phyloP scores from a whole-genome alignment of 1,284 basidiomycete species.

The Sphaerobolus stellatus region DNA sequence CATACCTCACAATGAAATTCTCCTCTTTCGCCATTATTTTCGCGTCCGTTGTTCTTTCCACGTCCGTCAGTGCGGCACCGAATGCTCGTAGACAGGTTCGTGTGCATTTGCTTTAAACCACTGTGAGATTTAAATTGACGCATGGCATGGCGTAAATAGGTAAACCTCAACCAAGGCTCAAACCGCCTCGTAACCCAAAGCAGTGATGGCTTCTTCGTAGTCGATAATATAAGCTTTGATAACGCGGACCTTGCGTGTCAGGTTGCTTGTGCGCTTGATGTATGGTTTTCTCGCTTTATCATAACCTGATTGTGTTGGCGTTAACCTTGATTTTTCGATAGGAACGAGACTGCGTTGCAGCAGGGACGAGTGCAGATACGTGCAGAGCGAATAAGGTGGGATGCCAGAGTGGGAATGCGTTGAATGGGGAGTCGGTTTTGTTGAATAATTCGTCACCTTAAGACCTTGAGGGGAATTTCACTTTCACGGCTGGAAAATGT shows the following conservation, averaged over 20 bases:
- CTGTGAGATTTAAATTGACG: too few species aligned
- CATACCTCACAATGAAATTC: too few species aligned
- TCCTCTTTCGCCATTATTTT: too few species aligned
- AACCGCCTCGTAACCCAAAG: background rate
- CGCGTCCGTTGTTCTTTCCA: too few species aligned
- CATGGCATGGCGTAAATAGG: too few species aligned
- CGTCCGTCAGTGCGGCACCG: too few species aligned
- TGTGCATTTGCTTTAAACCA: too few species aligned
- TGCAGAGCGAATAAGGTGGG: background rate
- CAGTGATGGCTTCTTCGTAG: background rate
- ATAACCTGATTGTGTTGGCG: background rate
- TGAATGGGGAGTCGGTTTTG: background rate
- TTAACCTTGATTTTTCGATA: background rate
- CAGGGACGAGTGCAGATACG: background rate
- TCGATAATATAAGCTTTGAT: background rate
- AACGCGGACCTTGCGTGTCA: background rate
- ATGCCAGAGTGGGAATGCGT: background rate
- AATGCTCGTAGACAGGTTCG: too few species aligned
- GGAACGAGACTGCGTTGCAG: background rate
- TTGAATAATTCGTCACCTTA: too few species aligned
- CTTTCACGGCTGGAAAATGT: too few species aligned
- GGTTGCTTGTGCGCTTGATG: background rate
- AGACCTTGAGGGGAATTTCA: too few species aligned
- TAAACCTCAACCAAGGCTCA: slow-evolving; percentile 2
- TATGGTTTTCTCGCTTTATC: background rate